Conservation (phyloP, 2,329 filamentous ascomycete species). For the Plectosphaerella plurivora region DNA sequence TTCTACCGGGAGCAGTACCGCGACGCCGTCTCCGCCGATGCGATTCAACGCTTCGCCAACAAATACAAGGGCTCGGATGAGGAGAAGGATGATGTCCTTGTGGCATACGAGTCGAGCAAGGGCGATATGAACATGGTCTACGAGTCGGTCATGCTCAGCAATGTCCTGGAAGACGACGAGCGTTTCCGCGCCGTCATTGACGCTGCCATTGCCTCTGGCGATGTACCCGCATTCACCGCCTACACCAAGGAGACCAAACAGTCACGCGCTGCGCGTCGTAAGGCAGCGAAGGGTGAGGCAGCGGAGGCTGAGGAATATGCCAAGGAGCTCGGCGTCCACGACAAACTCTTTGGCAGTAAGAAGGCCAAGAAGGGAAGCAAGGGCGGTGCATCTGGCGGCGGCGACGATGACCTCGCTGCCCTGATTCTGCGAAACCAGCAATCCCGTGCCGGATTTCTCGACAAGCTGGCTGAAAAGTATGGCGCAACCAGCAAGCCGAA, state of each 20-base stretch:
- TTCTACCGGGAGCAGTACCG: conserved; percentile 85
- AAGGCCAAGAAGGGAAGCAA: conserved; percentile 31
- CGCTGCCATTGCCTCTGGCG: conserved; percentile 65
- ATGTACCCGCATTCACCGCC: conserved; percentile 60
- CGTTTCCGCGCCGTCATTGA: conserved; percentile 80
- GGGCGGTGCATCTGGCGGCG: conserved; percentile 32
- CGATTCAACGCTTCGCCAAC: conserved; percentile 69
- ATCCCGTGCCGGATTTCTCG: conserved; percentile 61
- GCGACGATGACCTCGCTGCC: conserved; percentile 59
- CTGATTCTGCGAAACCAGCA: conserved; percentile 71
- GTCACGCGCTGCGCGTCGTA: conserved; percentile 53
- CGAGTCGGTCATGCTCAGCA: conserved; percentile 79
- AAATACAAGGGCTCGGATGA: conserved; percentile 85
- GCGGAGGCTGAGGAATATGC: conserved; percentile 71
- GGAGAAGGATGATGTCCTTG: conserved; percentile 73
- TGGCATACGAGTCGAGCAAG: conserved; percentile 66
- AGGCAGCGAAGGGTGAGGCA: conserved; percentile 61
- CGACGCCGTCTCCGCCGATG: conserved; percentile 68
- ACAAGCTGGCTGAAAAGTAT: conserved; percentile 75
- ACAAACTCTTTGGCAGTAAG: conserved; percentile 57
- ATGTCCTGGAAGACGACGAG: conserved; percentile 78
- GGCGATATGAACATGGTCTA: conserved; percentile 78
- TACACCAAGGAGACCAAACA: conserved; percentile 73
- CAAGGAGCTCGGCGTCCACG: conserved; percentile 69
- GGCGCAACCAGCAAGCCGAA: conserved; percentile 37